Evolutionary conservation across 1,139 yeast genomes (phyloP).

Genomic region (Hansenula sp.): DNA sequence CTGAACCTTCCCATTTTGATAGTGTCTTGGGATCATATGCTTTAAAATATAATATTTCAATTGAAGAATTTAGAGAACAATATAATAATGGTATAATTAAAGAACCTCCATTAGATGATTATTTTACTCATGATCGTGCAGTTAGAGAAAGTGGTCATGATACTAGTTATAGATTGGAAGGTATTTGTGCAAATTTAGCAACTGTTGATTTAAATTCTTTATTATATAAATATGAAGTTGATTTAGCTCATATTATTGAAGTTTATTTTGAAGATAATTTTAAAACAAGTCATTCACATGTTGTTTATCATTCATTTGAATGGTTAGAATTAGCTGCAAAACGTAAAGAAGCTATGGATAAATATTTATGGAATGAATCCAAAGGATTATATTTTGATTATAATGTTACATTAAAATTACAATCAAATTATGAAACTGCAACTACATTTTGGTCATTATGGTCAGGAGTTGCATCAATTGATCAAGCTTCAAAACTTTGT

Average conservation of each 20-base stretch:
- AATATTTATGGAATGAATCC: conserved; percentile 81
- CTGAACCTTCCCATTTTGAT: conserved; percentile 86
- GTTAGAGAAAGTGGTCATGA: conserved; percentile 98
- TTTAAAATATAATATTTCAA: conserved; percentile 52
- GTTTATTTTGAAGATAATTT: conserved; percentile 51
- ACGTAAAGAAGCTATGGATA: conserved; percentile 56
- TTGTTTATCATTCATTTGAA: conserved; percentile 42
- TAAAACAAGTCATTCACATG: conserved; percentile 29
- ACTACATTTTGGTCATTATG: conserved; percentile 93
- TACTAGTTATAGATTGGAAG: conserved; percentile 86
- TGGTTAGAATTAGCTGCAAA: conserved; percentile 59
- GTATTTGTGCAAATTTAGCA: conserved; percentile 83
- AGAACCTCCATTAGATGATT: conserved; percentile 83
- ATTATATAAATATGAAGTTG: conserved; percentile 85
- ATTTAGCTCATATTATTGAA: conserved; percentile 66
- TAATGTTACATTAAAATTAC: conserved; percentile 53
- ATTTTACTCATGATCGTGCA: conserved; percentile 89
- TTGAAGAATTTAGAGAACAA: conserved; percentile 64
- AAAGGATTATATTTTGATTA: conserved; percentile 83
- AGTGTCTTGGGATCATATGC: conserved; percentile 68
- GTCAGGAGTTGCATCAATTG: conserved; percentile 68
- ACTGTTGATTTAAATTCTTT: conserved; percentile 87
- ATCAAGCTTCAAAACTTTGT: conserved; percentile 70
- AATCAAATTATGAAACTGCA: conserved; percentile 75
- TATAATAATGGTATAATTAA: conserved; percentile 64